Percentiles rank a stretch among this genome's conserved stretches.
These are phyloP conservation scores for Vanderwaltozyma verrucispora DNA, from an alignment of 805 yeast genomes.

Conservation along the genomic window DNA sequence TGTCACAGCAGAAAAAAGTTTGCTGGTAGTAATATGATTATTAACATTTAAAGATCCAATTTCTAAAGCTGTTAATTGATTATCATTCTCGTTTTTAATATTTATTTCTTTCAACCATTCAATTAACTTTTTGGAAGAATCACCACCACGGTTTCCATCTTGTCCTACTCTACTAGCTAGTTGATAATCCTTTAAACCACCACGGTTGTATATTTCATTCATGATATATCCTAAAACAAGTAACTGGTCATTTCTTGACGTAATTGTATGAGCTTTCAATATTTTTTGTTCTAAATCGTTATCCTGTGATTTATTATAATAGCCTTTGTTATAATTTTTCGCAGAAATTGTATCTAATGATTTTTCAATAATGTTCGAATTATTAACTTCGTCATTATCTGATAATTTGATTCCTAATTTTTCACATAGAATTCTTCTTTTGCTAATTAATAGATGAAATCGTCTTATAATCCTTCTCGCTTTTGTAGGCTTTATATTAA, in stretches of 20 bases:
- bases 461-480: slow-evolving; percentile 70
- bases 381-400: slow-evolving; percentile 12
- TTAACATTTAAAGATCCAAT: slow-evolving; percentile 69
- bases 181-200: slow-evolving; percentile 76
- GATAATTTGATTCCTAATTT: slow-evolving; percentile 19
- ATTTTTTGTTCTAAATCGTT: slow-evolving; percentile 8
- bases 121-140: slow-evolving; percentile 73
- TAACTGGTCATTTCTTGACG: slow-evolving; percentile 14
- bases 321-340: not conserved
- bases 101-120: slow-evolving; percentile 48
- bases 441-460: slow-evolving; percentile 61
- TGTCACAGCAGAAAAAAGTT: slow-evolving; percentile 39
- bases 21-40: slow-evolving; percentile 56
- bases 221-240: slow-evolving; percentile 43
- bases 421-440: slow-evolving; percentile 34
- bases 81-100: not conserved
- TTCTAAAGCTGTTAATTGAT: slow-evolving; percentile 47
- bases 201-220: slow-evolving; percentile 50
- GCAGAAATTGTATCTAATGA: not conserved
- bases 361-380: slow-evolving; percentile 15
- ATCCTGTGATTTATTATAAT: not conserved
- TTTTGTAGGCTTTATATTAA: slow-evolving; percentile 49
- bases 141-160: slow-evolving; percentile 71
- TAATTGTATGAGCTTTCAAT: slow-evolving; percentile 4
- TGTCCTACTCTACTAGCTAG: slow-evolving; percentile 83